A percentile compares a stretch with the other conserved stretches of the same genome.
phyloP scores from a whole-genome alignment of 768 basidiomycete genomes.

The Clavulina sp. region DNA sequence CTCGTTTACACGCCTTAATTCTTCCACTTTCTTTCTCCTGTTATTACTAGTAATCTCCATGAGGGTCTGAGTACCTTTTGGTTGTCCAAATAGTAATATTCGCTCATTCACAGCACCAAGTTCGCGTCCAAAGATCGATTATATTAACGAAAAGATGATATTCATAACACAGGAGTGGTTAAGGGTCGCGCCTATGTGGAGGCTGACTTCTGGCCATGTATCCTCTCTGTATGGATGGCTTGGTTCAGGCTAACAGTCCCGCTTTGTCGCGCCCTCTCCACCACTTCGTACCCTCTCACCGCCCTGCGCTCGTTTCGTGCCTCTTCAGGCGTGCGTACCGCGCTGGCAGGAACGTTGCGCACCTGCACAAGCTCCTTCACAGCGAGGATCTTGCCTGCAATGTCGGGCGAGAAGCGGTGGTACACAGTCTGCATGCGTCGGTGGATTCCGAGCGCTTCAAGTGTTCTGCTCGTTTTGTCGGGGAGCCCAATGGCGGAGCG shows the following conservation, averaged over 20 bases:
- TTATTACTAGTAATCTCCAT: too few species aligned
- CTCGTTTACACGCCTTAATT: too few species aligned
- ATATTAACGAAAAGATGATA: too few species aligned
- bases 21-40: too few species aligned
- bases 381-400: slow-evolving; percentile 69
- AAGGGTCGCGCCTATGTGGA: too few species aligned
- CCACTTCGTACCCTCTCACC: slow-evolving; percentile 46
- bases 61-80: too few species aligned
- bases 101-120: too few species aligned
- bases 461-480: slow-evolving; percentile 47
- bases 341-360: slow-evolving; percentile 53
- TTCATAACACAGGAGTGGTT: too few species aligned
- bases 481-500: slow-evolving; percentile 79
- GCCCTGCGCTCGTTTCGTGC: slow-evolving; percentile 51
- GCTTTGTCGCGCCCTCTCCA: slow-evolving; percentile 5
- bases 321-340: slow-evolving; percentile 53
- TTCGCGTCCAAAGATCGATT: too few species aligned
- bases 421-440: slow-evolving; percentile 74
- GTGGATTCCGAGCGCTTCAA: slow-evolving; percentile 70
- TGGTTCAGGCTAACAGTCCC: neutral
- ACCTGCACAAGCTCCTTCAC: slow-evolving; percentile 87
- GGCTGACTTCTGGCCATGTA: neutral
- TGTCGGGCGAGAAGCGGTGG: slow-evolving; percentile 49
- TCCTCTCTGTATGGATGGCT: neutral
- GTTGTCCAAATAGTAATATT: too few species aligned